A percentile compares a stretch with the other conserved stretches of the same genome.
Conservation (phyloP, 805 yeast species). For the Candida coleopterorum region DNA sequence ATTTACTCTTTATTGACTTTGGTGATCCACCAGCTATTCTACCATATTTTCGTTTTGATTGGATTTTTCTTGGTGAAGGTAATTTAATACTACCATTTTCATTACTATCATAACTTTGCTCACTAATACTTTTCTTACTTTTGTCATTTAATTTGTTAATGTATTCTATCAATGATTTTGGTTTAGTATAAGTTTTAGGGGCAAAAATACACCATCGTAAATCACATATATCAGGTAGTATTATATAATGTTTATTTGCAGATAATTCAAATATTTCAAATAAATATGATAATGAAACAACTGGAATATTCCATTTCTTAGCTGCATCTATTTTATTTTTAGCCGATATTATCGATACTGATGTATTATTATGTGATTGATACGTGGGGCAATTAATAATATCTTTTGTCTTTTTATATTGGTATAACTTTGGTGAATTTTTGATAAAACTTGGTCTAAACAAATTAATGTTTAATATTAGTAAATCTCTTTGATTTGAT, state of each 20-base stretch:
- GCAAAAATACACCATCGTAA: conserved; percentile 55
- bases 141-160: conserved; percentile 7
- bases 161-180: conserved; percentile 12
- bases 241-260: conserved; percentile 13
- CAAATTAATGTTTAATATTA: conserved; percentile 49
- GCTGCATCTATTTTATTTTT: conserved; percentile 56
- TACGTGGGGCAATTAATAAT: conserved; percentile 32
- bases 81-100: conserved; percentile 14
- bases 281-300: conserved; percentile 50
- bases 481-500: conserved; percentile 47
- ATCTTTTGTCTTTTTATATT: conserved; percentile 25
- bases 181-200: conserved; percentile 20
- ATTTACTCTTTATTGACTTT: conserved; percentile 9
- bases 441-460: conserved; percentile 33
- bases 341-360: conserved; percentile 39
- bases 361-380: conserved; percentile 13
- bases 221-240: conserved; percentile 40
- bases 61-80: conserved; percentile 51
- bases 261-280: conserved; percentile 47
- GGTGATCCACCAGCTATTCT: conserved; percentile 13
- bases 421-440: conserved; percentile 40
- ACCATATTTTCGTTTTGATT: conserved; percentile 41
- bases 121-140: not conserved
- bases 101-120: not conserved
- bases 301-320: conserved; percentile 52